Percentiles rank a stretch among this genome's conserved stretches.
Evolutionary conservation across 1,284 basidiomycete genomes (phyloP).

Genomic region (Hymenochaete sp.): DNA sequence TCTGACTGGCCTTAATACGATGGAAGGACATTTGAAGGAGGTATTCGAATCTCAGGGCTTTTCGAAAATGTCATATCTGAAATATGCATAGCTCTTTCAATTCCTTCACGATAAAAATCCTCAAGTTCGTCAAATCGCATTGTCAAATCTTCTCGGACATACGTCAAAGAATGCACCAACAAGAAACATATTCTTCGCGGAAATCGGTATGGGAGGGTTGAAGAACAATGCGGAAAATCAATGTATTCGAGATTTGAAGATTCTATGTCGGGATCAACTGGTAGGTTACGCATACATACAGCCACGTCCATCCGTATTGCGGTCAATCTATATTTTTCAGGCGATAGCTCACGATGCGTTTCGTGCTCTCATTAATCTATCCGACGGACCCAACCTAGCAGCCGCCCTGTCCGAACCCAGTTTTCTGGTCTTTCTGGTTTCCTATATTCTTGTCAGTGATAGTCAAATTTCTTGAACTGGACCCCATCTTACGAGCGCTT

Average conservation of each 20-base stretch:
- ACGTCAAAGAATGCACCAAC: slow-evolving; percentile 66
- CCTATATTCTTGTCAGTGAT: slow-evolving; percentile 79
- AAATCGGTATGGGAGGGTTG: slow-evolving; percentile 45
- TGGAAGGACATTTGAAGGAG: slow-evolving; percentile 11
- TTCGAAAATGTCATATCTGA: background rate
- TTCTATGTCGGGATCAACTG: slow-evolving; percentile 79
- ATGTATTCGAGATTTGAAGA: slow-evolving; percentile 68
- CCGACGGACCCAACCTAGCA: slow-evolving; percentile 72
- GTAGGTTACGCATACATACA: slow-evolving; percentile 33
- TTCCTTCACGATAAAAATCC: slow-evolving; percentile 86
- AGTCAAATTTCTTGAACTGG: background rate
- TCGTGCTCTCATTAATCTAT: slow-evolving; percentile 88
- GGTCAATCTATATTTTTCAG: slow-evolving; percentile 35
- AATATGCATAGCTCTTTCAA: slow-evolving; percentile 53
- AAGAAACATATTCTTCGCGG: slow-evolving; percentile 67
- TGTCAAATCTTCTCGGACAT: slow-evolving; percentile 76
- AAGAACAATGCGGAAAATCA: slow-evolving; percentile 58
- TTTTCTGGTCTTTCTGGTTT: slow-evolving; percentile 80
- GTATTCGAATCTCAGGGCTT: too few relatives aligned
- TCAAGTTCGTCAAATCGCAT: slow-evolving; percentile 78
- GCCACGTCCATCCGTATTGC: slow-evolving; percentile 7
- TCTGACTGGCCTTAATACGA: too few relatives aligned
- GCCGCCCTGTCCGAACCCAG: slow-evolving; percentile 62
- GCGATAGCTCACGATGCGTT: slow-evolving; percentile 93
- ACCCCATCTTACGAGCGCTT: background rate